Base-by-base conservation (phyloP, 2,329 filamentous ascomycete species). In the Cercospora sesami region DNA sequence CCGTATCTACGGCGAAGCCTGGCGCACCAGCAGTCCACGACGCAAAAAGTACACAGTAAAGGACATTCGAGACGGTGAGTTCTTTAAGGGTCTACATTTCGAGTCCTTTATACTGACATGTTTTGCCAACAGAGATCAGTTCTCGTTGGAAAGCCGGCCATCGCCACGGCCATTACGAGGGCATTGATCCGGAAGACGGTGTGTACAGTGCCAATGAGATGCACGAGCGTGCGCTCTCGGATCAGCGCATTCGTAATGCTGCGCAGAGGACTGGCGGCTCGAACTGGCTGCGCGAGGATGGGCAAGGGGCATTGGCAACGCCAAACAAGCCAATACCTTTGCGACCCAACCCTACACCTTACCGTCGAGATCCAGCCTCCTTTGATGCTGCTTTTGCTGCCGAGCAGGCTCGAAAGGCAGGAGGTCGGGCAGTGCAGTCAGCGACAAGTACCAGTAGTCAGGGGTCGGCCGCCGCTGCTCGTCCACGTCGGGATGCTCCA, bases 31-130 rank as follows among this genome's bases (percentile, higher is more conserved):
- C 8, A 23, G 51, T 1, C 48, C 39, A 2, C 33, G 14, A 3
- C 62, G 66, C 6, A 60, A 60, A 26, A 64, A 62, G 26, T 68
- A 68, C 16, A 65, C 36, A 0, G 3, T 14, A 4, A 63, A 26
- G 1, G 45, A 65, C 30, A 42, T 65, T n/a, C 21, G 48, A 9
- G 53, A 65, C 14, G 66, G 66, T 68, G n/a, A 36, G 55, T 16
- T 5, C 10, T 23, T 18, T 5, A 8, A 18, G 2, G 16, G 3
- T 36, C 4, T 16, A 3, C n/a, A 36, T 2, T 9, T 18, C 6
- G 10, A 16, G 28, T 58, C 4, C 10, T 1, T 4, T 18, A 7
- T 7, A 58, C 62, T 64, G 16, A 64, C 51, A 6, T 12, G 21
- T 2, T 18, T n/a, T 30, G n/a, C 23, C 48, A 21, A 45, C 8